Base-by-base conservation (phyloP, 1,284 basidiomycete genomes). In the Pseudozyma pruni region DNA sequence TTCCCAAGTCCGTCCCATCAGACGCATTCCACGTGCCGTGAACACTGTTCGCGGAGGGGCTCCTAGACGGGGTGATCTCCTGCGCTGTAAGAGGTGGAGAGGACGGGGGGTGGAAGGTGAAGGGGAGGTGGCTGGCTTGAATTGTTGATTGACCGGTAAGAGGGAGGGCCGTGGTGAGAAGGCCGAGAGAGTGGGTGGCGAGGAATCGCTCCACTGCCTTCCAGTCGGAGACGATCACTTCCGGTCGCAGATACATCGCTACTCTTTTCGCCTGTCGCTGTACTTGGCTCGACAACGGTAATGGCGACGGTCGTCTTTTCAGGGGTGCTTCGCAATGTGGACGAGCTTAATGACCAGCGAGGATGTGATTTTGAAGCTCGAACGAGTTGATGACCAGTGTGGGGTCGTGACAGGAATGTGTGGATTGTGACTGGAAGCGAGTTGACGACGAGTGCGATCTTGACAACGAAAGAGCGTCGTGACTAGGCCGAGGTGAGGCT, bases 101-200 rank as follows among this genome's bases (percentile, higher is more conserved):
- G 6, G 31, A 2, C 0, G 62, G 62, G 4, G 47, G 42, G 3
- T 31, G 29, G n/a, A 48, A 59, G 14, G 57, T 25, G 8, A 51
- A 71, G 2, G 73, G 73, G 2, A 74, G 31, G n/a, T 67, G 71
- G 3, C 39, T 52, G 1, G 53, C 45, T 44, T 75, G 73, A 11
- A 75, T 35, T 7, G 58, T 55, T 1, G 60, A 50, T 19, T 55
- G 61, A 0, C 47, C 54, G 0, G 33, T 1, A 1, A 47, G 27
- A 2, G 57, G 50, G 22, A 75, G 53, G 9, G 59, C 50, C 0
- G 73, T 75, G 17, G 73, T 75, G 3, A 75, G 56, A 1, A 73
- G 20, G 1, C 71, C 73, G 0, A 75, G 51, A 14, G 70, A 38
- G 22, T 58, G 42, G 3, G 16, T 35, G 2, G 22, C 4, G 10